Conservation (phyloP, 2,329 filamentous ascomycete genomes). For the Exophiala lecanii-corni region DNA sequence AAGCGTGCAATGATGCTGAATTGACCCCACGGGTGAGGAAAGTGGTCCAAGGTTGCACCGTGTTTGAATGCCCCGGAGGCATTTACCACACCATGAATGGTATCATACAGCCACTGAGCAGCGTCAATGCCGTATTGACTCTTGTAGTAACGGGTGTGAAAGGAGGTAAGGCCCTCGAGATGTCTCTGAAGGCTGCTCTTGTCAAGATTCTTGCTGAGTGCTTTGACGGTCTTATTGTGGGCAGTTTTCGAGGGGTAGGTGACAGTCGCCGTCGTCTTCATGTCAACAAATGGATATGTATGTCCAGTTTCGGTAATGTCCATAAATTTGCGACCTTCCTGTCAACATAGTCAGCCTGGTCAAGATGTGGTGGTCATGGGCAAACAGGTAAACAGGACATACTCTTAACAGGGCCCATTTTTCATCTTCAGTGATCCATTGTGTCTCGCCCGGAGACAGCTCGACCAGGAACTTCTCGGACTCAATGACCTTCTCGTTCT, state of each 20-base stretch:
- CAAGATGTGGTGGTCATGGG: too few relatives aligned
- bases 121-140: conserved; percentile 69
- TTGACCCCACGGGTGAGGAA: conserved; percentile 82
- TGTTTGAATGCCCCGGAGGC: conserved; percentile 64
- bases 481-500: conserved; percentile 2
- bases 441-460: conserved; percentile 72
- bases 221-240: conserved; percentile 61
- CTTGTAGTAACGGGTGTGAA: conserved; percentile 56
- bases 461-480: conserved; percentile 70
- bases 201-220: conserved; percentile 63
- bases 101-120: conserved; percentile 76
- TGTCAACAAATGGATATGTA: conserved; percentile 48
- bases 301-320: conserved; percentile 77
- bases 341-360: conserved; percentile 10
- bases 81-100: conserved; percentile 67
- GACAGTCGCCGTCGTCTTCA: conserved; percentile 36
- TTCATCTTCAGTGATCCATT: conserved; percentile 88
- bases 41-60: conserved; percentile 66
- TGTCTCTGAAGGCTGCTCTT: conserved; percentile 73
- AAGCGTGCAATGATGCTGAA: conserved; percentile 88
- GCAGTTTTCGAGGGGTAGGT: conserved; percentile 63
- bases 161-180: conserved; percentile 64
- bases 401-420: conserved; percentile 89
- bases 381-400: too few relatives aligned
- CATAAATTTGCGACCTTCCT: conserved; percentile 87